These are phyloP conservation scores for Tricholoma saponaceum DNA, from an alignment of 768 basidiomycete genomes.

Conservation along the genomic window DNA sequence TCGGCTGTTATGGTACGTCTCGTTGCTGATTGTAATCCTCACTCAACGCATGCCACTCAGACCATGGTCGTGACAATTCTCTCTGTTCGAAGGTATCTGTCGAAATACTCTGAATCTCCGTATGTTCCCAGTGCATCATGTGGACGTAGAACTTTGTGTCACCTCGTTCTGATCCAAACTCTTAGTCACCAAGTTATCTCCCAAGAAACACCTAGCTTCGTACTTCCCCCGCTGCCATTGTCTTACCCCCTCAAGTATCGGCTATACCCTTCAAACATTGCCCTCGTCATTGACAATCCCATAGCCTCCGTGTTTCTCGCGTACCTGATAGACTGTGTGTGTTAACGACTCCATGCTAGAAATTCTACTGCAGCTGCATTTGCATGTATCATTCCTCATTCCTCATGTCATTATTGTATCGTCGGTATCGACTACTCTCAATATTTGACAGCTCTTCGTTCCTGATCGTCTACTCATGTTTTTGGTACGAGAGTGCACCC, in stretches of 20 bases:
- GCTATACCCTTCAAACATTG: background rate
- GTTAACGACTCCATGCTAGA: background rate
- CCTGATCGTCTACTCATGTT: too few relatives aligned
- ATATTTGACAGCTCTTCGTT: too few relatives aligned
- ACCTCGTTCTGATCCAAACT: background rate
- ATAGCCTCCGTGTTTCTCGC: constrained; percentile 32
- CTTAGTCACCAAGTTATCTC: background rate
- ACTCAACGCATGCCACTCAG: background rate
- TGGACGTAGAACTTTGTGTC: background rate
- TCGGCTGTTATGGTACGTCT: constrained; percentile 41
- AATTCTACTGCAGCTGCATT: constrained; percentile 4
- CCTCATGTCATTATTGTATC: background rate
- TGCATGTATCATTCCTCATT: constrained; percentile 3
- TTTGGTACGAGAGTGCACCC: too few relatives aligned
- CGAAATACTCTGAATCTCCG: background rate
- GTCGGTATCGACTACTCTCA: too few relatives aligned
- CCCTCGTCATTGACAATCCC: constrained; percentile 1
- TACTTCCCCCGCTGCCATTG: background rate
- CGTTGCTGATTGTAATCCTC: constrained; percentile 1
- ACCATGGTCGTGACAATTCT: background rate
- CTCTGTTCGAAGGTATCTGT: background rate
- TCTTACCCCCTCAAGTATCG: background rate
- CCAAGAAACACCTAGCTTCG: background rate
- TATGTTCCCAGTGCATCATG: background rate
- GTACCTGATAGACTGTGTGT: constrained; percentile 33